phyloP scores from a whole-genome alignment of 1,284 basidiomycete genomes.

The Papiliotrema flavescens region DNA sequence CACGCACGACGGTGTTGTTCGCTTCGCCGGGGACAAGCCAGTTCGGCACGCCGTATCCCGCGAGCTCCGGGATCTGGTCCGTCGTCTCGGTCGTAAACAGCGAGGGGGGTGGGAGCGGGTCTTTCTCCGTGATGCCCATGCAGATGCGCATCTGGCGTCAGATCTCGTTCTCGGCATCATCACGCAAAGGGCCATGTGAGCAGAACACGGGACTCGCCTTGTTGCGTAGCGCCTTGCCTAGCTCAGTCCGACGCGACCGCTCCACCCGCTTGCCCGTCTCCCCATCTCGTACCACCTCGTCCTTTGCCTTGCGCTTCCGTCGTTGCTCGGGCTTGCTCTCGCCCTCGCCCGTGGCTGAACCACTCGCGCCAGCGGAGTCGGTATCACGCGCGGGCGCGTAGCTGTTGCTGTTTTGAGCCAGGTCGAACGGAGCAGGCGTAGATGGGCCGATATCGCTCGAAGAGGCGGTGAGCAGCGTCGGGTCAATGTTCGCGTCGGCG shows the following conservation, averaged over 20 bases:
- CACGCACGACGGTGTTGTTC: not conserved
- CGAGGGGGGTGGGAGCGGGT: conserved; percentile 13
- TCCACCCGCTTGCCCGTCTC: conserved; percentile 31
- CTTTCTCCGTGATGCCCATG: conserved; percentile 12
- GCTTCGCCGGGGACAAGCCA: conserved; percentile 1
- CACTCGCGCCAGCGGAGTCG: no score
- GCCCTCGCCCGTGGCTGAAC: no score
- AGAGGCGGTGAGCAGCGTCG: no score
- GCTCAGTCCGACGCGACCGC: conserved; percentile 18
- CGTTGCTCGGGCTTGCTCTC: no score
- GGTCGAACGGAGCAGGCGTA: no score
- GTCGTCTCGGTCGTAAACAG: not conserved
- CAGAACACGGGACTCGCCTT: conserved; percentile 13
- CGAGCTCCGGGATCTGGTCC: not conserved
- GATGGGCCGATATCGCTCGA: no score
- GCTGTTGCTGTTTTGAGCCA: no score
- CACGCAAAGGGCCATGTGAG: not conserved
- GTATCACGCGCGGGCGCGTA: no score
- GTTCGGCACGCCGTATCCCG: conserved; percentile 5
- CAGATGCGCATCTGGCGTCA: conserved; percentile 12
- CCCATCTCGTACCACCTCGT: conserved; percentile 4
- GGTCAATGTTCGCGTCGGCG: no score
- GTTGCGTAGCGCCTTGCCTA: conserved; percentile 16
- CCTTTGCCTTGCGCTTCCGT: conserved; percentile 10
- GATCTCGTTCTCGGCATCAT: not conserved